These are phyloP conservation scores for Fusarium heterosporum DNA, from an alignment of 2,329 filamentous ascomycete genomes.

Conservation along the genomic window DNA sequence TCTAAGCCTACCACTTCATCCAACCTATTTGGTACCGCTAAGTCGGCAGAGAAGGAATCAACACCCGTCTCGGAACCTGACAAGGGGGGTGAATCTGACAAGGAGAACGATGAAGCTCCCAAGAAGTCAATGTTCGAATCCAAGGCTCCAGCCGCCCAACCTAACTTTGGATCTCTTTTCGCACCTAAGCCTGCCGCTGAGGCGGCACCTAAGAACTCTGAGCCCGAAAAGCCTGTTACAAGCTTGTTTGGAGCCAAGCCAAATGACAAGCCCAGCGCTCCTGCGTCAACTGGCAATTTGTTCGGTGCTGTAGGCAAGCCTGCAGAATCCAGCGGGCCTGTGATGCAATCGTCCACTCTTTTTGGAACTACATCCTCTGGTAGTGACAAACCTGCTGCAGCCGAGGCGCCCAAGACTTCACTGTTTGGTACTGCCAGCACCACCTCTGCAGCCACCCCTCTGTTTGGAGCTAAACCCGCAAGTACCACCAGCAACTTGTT, in stretches of 20 bases:
- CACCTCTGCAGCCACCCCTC: slow-evolving; percentile 25
- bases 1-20: slow-evolving; percentile 52
- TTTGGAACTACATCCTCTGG: slow-evolving; percentile 52
- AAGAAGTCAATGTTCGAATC: slow-evolving; percentile 51
- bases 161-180: slow-evolving; percentile 50
- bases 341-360: slow-evolving; percentile 49
- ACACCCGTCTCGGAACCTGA: slow-evolving; percentile 45
- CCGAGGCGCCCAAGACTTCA: slow-evolving; percentile 41
- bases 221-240: slow-evolving; percentile 44
- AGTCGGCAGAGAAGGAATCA: slow-evolving; percentile 47
- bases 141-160: slow-evolving; percentile 49
- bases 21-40: slow-evolving; percentile 54
- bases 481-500: slow-evolving; percentile 49
- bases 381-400: slow-evolving; percentile 42
- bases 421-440: slow-evolving; percentile 50
- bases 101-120: slow-evolving; percentile 56
- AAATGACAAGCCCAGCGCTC: slow-evolving; percentile 46
- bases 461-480: slow-evolving; percentile 47
- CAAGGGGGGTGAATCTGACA: slow-evolving; percentile 58
- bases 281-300: slow-evolving; percentile 47
- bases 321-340: slow-evolving; percentile 46
- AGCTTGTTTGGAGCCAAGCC: slow-evolving; percentile 56
- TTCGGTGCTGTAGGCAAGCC: slow-evolving; percentile 55
- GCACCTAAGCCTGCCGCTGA: slow-evolving; percentile 49
- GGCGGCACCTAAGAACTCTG: slow-evolving; percentile 44